Base-by-base conservation (phyloP, 257 asterid genomes). In the Echium plantagineum region DNA sequence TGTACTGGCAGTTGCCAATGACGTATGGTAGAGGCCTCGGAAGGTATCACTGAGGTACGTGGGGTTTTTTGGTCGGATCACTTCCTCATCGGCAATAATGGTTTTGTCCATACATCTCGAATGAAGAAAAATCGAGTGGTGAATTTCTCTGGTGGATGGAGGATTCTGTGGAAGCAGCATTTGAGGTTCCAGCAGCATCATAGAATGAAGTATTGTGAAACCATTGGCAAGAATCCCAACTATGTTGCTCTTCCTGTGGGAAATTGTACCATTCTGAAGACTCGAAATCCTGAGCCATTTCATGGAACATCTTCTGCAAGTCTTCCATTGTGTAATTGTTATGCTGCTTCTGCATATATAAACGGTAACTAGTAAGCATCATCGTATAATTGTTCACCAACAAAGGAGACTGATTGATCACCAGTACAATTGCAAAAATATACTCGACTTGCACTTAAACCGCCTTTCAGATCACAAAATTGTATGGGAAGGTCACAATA, bases 221-320 rank as follows among this genome's bases (percentile, higher is more conserved):
- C 82, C 79, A 75, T 55, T 57, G 70, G 12, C 46, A 42, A 42
- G 16, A 42, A 42, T 42, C 49, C 49, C 49, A 42, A 12, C 16
- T 42, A 42, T 42, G 49, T 42, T 42, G 49, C 13, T 42, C 49
- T 42, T 42, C 49, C 1, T 13, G 49, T 10, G 17, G 49, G 17
- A 30, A 31, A 12, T 5, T 49, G 51, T 61, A 20, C 83, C 77
- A 73, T 0, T 74, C 65, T 1, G 80, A 63, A 20, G 74, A 52
- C 20, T 75, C 74, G 19, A 81, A 90, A 28, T 82, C 86, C 66
- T 68, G 67, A 9, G 88, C 82, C 95, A 91, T 82, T 53, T 87
- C 93, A 81, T 81, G 80, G 47, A 87, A 85, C 94, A 88, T 82
- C 58, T 60, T 61, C 51, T 82, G 96, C 6, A 91, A 69, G 58